Conservation (phyloP, 768 basidiomycete genomes). For the Hygrophorus russula region DNA sequence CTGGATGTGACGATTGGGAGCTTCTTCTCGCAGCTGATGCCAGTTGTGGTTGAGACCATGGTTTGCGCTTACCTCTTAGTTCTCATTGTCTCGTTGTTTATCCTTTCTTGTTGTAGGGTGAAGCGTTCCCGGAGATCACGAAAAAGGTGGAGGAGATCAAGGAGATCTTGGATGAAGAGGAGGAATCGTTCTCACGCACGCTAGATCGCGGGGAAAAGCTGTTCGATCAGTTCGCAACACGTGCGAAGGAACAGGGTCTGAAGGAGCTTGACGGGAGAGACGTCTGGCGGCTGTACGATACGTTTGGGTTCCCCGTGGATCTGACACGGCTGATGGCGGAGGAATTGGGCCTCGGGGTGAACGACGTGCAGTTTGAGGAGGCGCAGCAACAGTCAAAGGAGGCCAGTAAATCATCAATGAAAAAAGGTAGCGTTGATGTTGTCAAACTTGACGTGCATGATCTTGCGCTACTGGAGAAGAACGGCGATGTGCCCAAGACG, state of each 20-base stretch:
- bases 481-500: conserved; percentile 72
- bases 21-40: conserved; percentile 90
- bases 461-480: conserved; percentile 75
- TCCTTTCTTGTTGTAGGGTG: conserved; percentile 38
- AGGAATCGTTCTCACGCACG: conserved; percentile 95
- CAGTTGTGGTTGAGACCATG: conserved; percentile 83
- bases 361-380: conserved; percentile 80
- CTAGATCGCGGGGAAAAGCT: conserved; percentile 93
- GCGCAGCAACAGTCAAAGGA: conserved; percentile 85
- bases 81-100: conserved; percentile 1
- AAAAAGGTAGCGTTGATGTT: conserved; percentile 52
- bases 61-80: conserved; percentile 27
- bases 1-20: conserved; percentile 84
- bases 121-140: conserved; percentile 86
- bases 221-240: conserved; percentile 77
- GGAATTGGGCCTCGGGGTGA: conserved; percentile 75
- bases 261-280: conserved; percentile 79
- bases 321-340: conserved; percentile 96
- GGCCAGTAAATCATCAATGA: conserved; percentile 77
- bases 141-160: conserved; percentile 76
- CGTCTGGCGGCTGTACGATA: conserved; percentile 96
- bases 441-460: conserved; percentile 96
- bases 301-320: conserved; percentile 97
- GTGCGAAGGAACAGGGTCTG: conserved; percentile 49
- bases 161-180: conserved; percentile 95